Evolutionary conservation across 2,329 filamentous ascomycete species (phyloP), one percentile per base, ranked within the genome.

Genomic region (Ophiostoma perfectum): DNA sequence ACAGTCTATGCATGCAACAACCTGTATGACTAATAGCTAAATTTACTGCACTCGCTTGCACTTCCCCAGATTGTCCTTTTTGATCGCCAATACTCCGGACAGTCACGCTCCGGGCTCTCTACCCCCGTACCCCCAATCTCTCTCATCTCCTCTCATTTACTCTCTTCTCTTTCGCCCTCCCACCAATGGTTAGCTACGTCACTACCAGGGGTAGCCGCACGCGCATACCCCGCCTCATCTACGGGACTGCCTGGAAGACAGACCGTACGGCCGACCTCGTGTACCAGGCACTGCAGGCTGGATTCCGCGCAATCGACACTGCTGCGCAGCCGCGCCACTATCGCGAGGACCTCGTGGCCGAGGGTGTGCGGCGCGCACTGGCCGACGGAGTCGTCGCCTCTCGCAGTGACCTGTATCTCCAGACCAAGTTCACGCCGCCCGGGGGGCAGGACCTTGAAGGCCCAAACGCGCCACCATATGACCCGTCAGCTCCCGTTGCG

Each of bases 171-270:
- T 52, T 36, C n/a, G 16, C 49, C n/a, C 7, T 18, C n/a, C 45
- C 14, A 55, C n/a, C 58, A 39, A 70, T 73, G 55, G 58, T 70
- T n/a, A 52, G 63, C 12, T 69, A 69, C 67, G 70, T 74, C 47
- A 67, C 66, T 16, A 72, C 74, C 39, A 67, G 67, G 38, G 72
- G 71, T 63, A 69, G 73, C 45, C 72, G 75, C 39, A 77, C 77
- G 58, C 75, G 73, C 16, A 81, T 86, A 72, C 84, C 84, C 5
- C 82, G 80, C 70, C 79, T 88, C 42, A 74, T 95, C 71, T 95
- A 95, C 76, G 91, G 91, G 66, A 94, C 91, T 2, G 91, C 91
- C n/a, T 94, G 91, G 91, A 95, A 95, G 77, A 88, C 89, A 74
- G 86, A 89, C 0, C 78, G 79, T 18, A 92, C 90, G 0, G 82